These are phyloP conservation scores for Glycine tomentella DNA, from an alignment of 306 rosid species.

Conservation along the genomic window DNA sequence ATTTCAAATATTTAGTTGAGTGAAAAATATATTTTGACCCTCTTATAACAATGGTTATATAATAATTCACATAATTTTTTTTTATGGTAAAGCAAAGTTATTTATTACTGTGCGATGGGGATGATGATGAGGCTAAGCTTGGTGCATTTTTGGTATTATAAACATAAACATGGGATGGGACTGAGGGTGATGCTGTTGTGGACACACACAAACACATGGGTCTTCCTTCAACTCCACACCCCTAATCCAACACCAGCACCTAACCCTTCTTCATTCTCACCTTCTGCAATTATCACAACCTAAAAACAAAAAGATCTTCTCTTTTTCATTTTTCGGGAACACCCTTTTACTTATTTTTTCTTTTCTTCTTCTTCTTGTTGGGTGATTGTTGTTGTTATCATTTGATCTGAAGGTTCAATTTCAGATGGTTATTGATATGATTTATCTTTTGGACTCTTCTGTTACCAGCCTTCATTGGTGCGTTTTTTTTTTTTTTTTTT, in stretches of 20 bases:
- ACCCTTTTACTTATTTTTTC: constrained; percentile 17
- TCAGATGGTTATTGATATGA: constrained; percentile 59
- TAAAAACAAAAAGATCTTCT: not conserved
- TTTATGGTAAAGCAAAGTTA: no score
- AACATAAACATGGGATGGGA: constrained; percentile 53
- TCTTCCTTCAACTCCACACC: constrained; percentile 47
- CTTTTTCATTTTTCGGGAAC: not conserved
- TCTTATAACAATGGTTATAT: no score
- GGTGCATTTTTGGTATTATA: constrained; percentile 58
- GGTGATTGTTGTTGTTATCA: not conserved
- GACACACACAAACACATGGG: constrained; percentile 43
- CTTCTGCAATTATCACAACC: constrained; percentile 42
- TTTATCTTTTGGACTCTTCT: constrained; percentile 51
- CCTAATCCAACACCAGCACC: constrained; percentile 42
- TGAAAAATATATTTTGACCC: no score
- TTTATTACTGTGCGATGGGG: constrained; percentile 36
- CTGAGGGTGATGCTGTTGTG: constrained; percentile 38
- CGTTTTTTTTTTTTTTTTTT: constrained; percentile 47
- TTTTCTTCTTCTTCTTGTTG: not conserved
- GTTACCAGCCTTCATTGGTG: constrained; percentile 65
- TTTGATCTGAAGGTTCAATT: constrained; percentile 55
- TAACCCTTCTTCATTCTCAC: constrained; percentile 19
- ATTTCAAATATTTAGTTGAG: no score
- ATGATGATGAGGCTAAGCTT: constrained; percentile 51
- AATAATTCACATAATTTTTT: no score